A percentile compares a stretch with the other conserved stretches of the same genome.
Conservation (phyloP, 1,284 basidiomycete species). For the Tetrapyrgos nigripes region DNA sequence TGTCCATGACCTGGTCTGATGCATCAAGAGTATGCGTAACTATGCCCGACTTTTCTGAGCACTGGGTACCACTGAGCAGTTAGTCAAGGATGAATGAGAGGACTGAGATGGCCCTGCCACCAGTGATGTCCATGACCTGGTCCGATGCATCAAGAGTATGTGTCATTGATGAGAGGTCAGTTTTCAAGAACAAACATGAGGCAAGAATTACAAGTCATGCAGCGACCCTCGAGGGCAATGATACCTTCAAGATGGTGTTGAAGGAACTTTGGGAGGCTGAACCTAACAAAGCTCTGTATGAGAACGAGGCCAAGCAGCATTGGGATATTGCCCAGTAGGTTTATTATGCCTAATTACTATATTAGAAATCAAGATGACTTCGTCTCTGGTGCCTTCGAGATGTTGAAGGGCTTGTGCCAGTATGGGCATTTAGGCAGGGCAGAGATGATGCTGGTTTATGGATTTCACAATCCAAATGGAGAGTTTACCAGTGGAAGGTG, state of each 20-base stretch:
- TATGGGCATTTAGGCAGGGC: constrained; percentile 1
- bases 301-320: neutral
- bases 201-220: neutral
- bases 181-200: neutral
- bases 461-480: neutral
- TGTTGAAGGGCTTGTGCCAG: neutral
- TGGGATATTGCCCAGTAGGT: neutral
- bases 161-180: neutral
- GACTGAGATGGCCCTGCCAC: too few relatives aligned
- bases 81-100: too few relatives aligned
- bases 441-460: neutral
- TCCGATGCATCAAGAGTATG: neutral
- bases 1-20: neutral
- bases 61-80: neutral
- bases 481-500: neutral
- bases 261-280: neutral
- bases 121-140: neutral
- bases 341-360: neutral
- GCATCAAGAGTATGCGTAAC: neutral
- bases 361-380: constrained; percentile 6
- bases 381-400: neutral
- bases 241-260: neutral
- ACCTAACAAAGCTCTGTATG: neutral
- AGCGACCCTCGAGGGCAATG: neutral
- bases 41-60: neutral